phyloP scores from a whole-genome alignment of 257 asterid species.

The Solanum gracilifrons region DNA sequence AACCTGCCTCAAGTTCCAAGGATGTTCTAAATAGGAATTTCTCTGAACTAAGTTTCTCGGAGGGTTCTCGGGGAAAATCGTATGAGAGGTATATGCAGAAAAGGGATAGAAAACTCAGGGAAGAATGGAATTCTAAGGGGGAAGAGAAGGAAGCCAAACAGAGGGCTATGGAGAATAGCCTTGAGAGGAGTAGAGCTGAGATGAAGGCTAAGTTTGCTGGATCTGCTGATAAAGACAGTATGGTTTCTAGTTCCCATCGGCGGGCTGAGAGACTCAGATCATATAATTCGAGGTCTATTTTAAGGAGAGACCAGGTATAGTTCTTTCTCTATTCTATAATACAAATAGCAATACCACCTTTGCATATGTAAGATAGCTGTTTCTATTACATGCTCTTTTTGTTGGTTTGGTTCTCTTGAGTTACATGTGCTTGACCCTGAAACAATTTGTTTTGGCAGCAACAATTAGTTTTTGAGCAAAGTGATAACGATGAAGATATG shows the following conservation, averaged over 20 bases:
- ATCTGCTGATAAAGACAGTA: constrained; percentile 32
- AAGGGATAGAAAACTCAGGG: constrained; percentile 83
- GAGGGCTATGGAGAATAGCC: constrained; percentile 79
- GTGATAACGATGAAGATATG: constrained; percentile 55
- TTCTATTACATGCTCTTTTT: constrained; percentile 6
- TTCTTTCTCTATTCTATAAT: constrained; percentile 15
- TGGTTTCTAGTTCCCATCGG: constrained; percentile 27
- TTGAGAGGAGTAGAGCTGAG: constrained; percentile 73
- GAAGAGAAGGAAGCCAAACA: constrained; percentile 79
- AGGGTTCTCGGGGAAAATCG: constrained; percentile 72
- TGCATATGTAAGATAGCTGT: constrained; percentile 2
- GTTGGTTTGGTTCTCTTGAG: constrained; percentile 14
- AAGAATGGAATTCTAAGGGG: constrained; percentile 79
- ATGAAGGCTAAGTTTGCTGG: constrained; percentile 67
- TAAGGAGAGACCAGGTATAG: constrained; percentile 73
- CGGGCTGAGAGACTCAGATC: constrained; percentile 87
- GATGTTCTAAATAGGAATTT: constrained; percentile 34
- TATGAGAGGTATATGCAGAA: constrained; percentile 66
- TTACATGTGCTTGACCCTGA: constrained; percentile 34
- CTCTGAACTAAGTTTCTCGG: constrained; percentile 39
- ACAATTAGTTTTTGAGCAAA: constrained; percentile 58
- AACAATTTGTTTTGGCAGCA: constrained; percentile 50
- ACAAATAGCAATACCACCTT: background rate
- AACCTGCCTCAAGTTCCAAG: constrained; percentile 32
- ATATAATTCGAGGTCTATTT: constrained; percentile 43